Percentiles rank a stretch among this genome's conserved stretches.
phyloP scores from a whole-genome alignment of 768 basidiomycete species.

The Amanita rubescens region DNA sequence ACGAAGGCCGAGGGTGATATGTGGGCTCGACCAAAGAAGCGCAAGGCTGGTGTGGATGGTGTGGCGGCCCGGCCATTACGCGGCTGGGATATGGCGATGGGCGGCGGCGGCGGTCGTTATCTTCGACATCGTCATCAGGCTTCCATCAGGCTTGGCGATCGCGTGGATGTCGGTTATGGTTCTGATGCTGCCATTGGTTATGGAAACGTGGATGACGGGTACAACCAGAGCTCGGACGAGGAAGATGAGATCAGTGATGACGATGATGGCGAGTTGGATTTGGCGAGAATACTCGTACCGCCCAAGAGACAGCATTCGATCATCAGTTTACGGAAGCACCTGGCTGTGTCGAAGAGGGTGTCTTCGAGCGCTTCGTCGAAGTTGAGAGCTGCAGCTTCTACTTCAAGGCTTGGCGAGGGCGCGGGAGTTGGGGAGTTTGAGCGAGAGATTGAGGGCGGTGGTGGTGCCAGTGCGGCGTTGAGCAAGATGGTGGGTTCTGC shows the following conservation, averaged over 20 bases:
- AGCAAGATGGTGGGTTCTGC: conserved; percentile 1
- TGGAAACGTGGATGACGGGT: not conserved
- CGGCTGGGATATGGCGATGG: not conserved
- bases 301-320: conserved; percentile 71
- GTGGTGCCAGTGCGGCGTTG: conserved; percentile 5
- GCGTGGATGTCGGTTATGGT: not conserved
- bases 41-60: conserved; percentile 7
- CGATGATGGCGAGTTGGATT: conserved; percentile 48
- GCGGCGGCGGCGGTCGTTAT: not conserved
- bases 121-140: not conserved
- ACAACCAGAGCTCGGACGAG: conserved; percentile 8
- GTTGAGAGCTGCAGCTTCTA: not conserved
- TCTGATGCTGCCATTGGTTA: conserved; percentile 4
- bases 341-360: conserved; percentile 17
- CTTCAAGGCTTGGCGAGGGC: conserved; percentile 6
- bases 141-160: conserved; percentile 7
- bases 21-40: conserved; percentile 29
- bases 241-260: conserved; percentile 22
- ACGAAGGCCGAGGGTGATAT: conserved; percentile 54
- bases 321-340: conserved; percentile 59
- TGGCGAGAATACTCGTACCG: conserved; percentile 61
- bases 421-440: conserved; percentile 1
- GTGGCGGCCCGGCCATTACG: conserved; percentile 1
- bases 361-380: not conserved
- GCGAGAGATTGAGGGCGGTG: conserved; percentile 5